These are phyloP conservation scores for Ophiocordyceps australis DNA, from an alignment of 2,329 filamentous ascomycete genomes.

Conservation along the genomic window DNA sequence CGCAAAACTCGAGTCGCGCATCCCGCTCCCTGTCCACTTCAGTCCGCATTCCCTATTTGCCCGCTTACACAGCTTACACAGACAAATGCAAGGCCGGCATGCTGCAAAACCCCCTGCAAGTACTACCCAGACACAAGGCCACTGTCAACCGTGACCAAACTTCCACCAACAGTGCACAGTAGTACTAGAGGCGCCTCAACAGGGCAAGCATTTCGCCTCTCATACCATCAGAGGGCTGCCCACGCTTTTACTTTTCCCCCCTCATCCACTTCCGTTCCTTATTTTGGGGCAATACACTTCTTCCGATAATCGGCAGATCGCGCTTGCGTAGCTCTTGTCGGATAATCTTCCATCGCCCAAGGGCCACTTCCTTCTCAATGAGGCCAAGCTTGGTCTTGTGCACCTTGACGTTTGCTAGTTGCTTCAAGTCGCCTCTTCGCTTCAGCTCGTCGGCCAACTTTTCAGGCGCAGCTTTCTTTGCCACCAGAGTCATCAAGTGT, in stretches of 20 bases:
- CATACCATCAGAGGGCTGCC: too few species aligned
- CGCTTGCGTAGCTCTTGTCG: slow-evolving; percentile 48
- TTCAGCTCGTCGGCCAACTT: slow-evolving; percentile 46
- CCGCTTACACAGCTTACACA: too few species aligned
- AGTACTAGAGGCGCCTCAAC: too few species aligned
- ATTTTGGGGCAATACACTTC: slow-evolving; percentile 17
- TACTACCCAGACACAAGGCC: too few species aligned
- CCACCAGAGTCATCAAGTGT: slow-evolving; percentile 33
- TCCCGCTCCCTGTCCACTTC: too few species aligned
- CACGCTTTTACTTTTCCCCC: slow-evolving; percentile 18
- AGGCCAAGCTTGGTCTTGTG: slow-evolving; percentile 45
- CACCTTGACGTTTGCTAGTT: slow-evolving; percentile 54
- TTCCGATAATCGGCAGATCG: slow-evolving; percentile 38
- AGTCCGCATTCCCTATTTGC: too few species aligned
- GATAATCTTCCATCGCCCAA: slow-evolving; percentile 69
- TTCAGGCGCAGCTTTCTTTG: slow-evolving; percentile 33
- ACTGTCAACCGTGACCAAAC: too few species aligned
- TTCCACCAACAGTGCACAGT: too few species aligned
- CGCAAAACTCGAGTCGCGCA: too few species aligned
- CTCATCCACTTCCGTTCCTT: slow-evolving; percentile 23
- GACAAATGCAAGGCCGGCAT: too few species aligned
- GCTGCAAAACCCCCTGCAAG: too few species aligned
- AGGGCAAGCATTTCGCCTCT: too few species aligned
- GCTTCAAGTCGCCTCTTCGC: slow-evolving; percentile 21
- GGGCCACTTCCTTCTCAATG: slow-evolving; percentile 50